phyloP scores from a whole-genome alignment of 352 stramenopile species.

The Globisporangium abappressorium region DNA sequence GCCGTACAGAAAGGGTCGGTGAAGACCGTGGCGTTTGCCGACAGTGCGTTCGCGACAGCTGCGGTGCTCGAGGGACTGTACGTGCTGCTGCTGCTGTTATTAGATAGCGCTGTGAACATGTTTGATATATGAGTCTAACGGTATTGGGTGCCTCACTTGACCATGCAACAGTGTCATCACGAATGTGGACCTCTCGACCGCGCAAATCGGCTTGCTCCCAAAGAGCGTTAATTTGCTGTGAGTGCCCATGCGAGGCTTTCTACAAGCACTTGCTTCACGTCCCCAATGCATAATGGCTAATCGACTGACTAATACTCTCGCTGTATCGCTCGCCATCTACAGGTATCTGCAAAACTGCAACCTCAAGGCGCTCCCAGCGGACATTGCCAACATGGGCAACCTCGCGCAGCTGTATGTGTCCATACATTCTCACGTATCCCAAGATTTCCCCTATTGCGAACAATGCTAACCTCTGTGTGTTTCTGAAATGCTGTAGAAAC shows the following conservation, averaged over 20 bases:
- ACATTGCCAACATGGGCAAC: conserved; percentile 51
- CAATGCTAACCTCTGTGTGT: background rate
- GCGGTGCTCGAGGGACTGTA: conserved; percentile 43
- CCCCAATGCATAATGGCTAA: background rate
- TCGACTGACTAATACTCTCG: background rate
- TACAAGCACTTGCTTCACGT: background rate
- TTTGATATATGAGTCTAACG: background rate
- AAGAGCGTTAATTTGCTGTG: conserved; percentile 42
- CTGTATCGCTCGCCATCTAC: background rate
- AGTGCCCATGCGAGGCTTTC: background rate
- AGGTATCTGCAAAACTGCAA: conserved; percentile 75
- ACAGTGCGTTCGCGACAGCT: conserved; percentile 42
- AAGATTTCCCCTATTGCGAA: background rate
- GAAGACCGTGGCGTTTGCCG: conserved; percentile 48
- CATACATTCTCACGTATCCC: background rate
- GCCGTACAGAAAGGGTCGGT: conserved; percentile 56
- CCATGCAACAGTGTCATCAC: conserved; percentile 34
- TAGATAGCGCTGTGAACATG: too few relatives aligned
- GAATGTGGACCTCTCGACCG: conserved; percentile 56
- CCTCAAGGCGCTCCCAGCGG: conserved; percentile 41
- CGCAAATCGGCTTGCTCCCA: conserved; percentile 47
- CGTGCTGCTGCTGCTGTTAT: conserved; percentile 13
- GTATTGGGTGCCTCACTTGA: background rate
- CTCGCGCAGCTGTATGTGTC: conserved; percentile 46
- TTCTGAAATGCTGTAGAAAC: conserved; percentile 27